Evolutionary conservation across 345 rosid species (phyloP), one percentile per base, ranked within the genome.

Genomic region (Gossypium thurberi): DNA sequence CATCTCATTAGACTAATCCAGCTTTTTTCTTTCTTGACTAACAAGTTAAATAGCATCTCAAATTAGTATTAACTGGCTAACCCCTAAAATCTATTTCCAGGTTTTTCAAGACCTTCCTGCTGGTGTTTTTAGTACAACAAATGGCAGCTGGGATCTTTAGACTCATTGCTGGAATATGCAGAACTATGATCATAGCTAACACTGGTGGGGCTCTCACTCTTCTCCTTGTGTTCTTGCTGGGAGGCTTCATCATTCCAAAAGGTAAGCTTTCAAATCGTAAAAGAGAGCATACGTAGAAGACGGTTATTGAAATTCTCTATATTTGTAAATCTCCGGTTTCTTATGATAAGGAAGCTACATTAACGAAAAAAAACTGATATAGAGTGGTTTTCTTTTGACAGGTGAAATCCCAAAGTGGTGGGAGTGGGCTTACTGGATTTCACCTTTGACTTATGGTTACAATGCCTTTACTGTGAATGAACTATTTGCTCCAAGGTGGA

Each of bases 401-500:
- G 97, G 76, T 60, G 25, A 84, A 33, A 89, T 94, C 74, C 98
- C 97, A 42, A 66, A 11, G 17, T 90, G 98, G 93, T 94, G 97
- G 97, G 60, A 62, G 50, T 94, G 97, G 98, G 97, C 83, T 69
- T 88, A 94, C 69, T 94, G 98, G 98, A 72, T 90, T 61, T 94
- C 97, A 52, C 97, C 98, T 13, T 11, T 94, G 85, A 60, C 84
- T 26, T 94, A 92, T 59, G 87, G 85, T 69, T 87, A 65, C 78
- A 89, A 94, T 71, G 90, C 97, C 72, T 50, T 94, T 9, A 40
- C 87, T 10, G 89, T 89, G 37, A 94, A 92, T 46, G 97, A 94
- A 82, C 80, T 94, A 87, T 76, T 72, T 73, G 88, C 98, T 62
- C 88, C 95, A 21, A 82, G 98, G 75, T 94, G 98, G 98, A 90